These are phyloP conservation scores for Exutisphaerella laricina DNA, from an alignment of 2,329 filamentous ascomycete species.

Conservation along the genomic window DNA sequence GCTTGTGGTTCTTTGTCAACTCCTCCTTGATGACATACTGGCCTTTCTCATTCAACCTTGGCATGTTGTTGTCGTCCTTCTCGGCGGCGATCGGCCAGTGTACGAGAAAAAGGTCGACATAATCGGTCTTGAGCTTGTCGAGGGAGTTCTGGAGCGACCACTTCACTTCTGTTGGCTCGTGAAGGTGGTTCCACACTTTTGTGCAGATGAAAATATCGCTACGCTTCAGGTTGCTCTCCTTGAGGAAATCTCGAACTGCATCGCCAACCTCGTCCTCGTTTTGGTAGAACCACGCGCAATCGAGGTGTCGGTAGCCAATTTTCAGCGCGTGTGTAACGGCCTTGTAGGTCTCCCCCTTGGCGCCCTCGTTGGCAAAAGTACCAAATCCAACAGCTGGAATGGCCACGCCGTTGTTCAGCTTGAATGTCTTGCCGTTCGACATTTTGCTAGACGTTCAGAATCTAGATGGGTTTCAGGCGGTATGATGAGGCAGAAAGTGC, in stretches of 20 bases:
- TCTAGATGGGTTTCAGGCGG: background rate
- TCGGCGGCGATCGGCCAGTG: slow-evolving; percentile 48
- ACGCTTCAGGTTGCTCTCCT: slow-evolving; percentile 44
- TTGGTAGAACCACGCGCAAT: slow-evolving; percentile 52
- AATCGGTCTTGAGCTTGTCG: slow-evolving; percentile 31
- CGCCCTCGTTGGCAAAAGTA: slow-evolving; percentile 62
- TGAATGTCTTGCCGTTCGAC: slow-evolving; percentile 52
- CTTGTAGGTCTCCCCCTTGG: slow-evolving; percentile 54
- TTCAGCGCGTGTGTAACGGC: slow-evolving; percentile 47
- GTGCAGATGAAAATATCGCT: slow-evolving; percentile 48
- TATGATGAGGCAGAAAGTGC: background rate
- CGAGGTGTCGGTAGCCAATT: slow-evolving; percentile 50
- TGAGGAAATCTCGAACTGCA: slow-evolving; percentile 51
- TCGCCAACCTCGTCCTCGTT: slow-evolving; percentile 52
- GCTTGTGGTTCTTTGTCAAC: slow-evolving; percentile 60
- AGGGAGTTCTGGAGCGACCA: slow-evolving; percentile 33
- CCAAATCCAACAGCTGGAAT: slow-evolving; percentile 61
- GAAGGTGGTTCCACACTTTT: slow-evolving; percentile 51
- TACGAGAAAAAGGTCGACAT: slow-evolving; percentile 35
- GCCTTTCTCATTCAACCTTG: slow-evolving; percentile 47
- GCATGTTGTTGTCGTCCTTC: slow-evolving; percentile 44
- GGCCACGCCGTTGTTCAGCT: slow-evolving; percentile 53
- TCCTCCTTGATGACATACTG: slow-evolving; percentile 60
- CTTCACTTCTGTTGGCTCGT: slow-evolving; percentile 37
- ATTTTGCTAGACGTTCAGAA: slow-evolving; percentile 37